phyloP scores from a whole-genome alignment of 345 rosid species.

The Balakata baccata region DNA sequence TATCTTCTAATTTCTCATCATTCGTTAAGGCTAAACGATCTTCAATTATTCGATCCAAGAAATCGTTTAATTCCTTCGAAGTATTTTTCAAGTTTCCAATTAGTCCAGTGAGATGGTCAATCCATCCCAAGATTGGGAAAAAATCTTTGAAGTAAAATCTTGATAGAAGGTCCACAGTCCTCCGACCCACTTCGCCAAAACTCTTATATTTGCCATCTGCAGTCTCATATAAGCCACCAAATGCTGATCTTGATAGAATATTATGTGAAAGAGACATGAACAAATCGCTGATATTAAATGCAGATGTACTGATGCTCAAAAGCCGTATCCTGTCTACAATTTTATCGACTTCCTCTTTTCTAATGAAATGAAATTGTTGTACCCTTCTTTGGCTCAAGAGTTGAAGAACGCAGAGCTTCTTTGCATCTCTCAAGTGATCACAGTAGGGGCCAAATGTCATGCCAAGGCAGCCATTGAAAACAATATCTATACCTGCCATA shows the following conservation, averaged over 20 bases:
- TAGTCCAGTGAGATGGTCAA: conserved; percentile 5
- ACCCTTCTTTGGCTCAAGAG: conserved; percentile 24
- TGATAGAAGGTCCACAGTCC: background rate
- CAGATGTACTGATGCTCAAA: background rate
- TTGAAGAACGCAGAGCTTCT: conserved; percentile 17
- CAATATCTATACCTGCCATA: background rate
- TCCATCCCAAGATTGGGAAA: conserved; percentile 8
- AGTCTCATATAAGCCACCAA: conserved; percentile 13
- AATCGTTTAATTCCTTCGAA: background rate
- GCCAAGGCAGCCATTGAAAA: conserved; percentile 16
- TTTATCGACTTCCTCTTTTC: conserved; percentile 13
- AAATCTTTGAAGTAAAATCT: conserved; percentile 2
- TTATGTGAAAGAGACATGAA: conserved; percentile 6
- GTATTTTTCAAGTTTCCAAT: background rate
- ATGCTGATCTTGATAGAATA: conserved; percentile 6
- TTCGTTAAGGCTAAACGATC: background rate
- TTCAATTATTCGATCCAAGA: conserved; percentile 13
- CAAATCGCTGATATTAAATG: conserved; percentile 19
- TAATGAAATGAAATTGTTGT: conserved; percentile 6
- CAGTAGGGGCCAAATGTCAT: conserved; percentile 21
- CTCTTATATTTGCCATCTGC: background rate
- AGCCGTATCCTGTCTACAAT: background rate
- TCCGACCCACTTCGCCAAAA: conserved; percentile 7
- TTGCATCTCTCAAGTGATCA: conserved; percentile 23
- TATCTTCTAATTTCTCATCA: background rate